Conservation (phyloP, 2,329 filamentous ascomycete genomes). For the Epicoccum nigrum region DNA sequence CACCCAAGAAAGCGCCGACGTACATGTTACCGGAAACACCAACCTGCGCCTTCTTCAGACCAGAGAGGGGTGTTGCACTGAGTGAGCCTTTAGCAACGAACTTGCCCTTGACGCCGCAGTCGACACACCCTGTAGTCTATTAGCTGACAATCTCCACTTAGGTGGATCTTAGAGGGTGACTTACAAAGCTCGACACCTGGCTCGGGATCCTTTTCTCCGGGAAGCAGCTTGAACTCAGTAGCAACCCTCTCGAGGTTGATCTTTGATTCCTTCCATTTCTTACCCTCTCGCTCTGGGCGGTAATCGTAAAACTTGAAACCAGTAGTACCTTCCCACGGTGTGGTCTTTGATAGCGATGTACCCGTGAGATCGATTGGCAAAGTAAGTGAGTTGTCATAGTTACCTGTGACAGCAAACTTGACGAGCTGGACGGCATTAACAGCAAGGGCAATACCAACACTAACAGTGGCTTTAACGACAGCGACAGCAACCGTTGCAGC, state of each 20-base stretch:
- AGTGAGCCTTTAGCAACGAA: constrained; percentile 13
- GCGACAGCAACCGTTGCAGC: constrained; percentile 10
- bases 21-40: constrained; percentile 14
- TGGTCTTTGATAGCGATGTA: constrained; percentile 3
- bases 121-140: too few species aligned
- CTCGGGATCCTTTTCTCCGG: constrained; percentile 10
- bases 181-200: constrained; percentile 13
- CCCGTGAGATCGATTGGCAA: constrained; percentile 11
- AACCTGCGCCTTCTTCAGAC: constrained; percentile 14
- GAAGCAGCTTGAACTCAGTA: constrained; percentile 10
- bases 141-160: too few species aligned
- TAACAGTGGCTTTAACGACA: constrained; percentile 9
- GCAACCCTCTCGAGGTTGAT: constrained; percentile 12
- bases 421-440: constrained; percentile 6
- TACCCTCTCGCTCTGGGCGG: constrained; percentile 5
- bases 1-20: constrained; percentile 9
- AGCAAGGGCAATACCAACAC: constrained; percentile 8
- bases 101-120: constrained; percentile 12
- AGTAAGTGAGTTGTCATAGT: constrained; percentile 13
- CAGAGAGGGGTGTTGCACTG: constrained; percentile 12
- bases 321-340: constrained; percentile 14
- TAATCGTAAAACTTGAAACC: constrained; percentile 18
- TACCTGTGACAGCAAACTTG: constrained; percentile 4
- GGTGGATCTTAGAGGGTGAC: too few species aligned
- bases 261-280: constrained; percentile 11